These are phyloP conservation scores for Collybiopsis luxurians DNA, from an alignment of 768 basidiomycete species.

Conservation along the genomic window DNA sequence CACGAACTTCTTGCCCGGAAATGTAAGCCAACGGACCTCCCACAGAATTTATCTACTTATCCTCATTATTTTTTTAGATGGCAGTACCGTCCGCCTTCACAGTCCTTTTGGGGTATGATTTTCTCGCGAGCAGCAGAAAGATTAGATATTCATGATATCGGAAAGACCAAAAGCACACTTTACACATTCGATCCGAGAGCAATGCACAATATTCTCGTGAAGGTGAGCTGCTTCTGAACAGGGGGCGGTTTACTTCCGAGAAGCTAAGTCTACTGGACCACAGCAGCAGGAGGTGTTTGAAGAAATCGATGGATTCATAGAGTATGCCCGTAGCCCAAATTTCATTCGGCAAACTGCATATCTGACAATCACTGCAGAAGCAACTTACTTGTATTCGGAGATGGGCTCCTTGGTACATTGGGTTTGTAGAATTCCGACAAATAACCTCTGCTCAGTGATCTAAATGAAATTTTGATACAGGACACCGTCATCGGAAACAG, in stretches of 20 bases:
- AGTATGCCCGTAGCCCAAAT: neutral
- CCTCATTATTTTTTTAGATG: neutral
- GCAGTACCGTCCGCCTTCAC: neutral
- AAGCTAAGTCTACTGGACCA: neutral
- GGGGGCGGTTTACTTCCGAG: neutral
- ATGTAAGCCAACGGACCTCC: neutral
- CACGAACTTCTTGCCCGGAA: neutral
- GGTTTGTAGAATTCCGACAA: neutral
- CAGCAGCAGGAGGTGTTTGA: neutral
- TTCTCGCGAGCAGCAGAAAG: too few relatives aligned
- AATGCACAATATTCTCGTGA: neutral
- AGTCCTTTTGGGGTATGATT: neutral
- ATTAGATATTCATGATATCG: neutral
- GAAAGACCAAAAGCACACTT: neutral
- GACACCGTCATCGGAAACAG: slow-evolving; percentile 27
- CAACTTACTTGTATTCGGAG: neutral
- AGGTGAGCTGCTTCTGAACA: neutral
- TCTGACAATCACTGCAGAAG: neutral
- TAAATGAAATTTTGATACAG: neutral
- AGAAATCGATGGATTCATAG: neutral
- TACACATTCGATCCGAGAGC: slow-evolving; percentile 3
- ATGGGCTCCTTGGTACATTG: neutral
- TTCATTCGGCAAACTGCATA: neutral
- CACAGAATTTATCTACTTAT: neutral
- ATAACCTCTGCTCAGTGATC: neutral